Conservation (phyloP, 2,329 filamentous ascomycete genomes). For the Colletotrichum sp. region DNA sequence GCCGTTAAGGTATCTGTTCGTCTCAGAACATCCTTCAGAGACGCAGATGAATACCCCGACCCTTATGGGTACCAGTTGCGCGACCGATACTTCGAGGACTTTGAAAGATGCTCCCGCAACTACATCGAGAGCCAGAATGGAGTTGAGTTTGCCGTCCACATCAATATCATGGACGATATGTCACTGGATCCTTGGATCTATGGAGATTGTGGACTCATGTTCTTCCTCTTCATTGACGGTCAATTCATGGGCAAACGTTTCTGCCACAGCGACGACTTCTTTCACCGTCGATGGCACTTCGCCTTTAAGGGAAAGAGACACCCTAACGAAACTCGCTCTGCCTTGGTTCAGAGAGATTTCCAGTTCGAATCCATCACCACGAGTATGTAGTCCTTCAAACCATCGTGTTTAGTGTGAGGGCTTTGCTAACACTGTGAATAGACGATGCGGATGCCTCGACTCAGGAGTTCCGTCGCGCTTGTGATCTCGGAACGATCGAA, state of each 20-base stretch:
- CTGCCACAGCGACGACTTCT: background rate
- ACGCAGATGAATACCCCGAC: slow-evolving; percentile 8
- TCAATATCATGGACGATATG: slow-evolving; percentile 11
- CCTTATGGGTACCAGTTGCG: background rate
- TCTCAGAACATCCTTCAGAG: background rate
- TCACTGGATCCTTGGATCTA: slow-evolving; percentile 29
- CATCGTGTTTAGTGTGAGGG: background rate
- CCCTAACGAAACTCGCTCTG: background rate
- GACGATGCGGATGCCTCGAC: slow-evolving; percentile 26
- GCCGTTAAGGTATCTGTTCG: background rate
- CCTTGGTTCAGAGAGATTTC: slow-evolving; percentile 22
- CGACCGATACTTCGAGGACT: background rate
- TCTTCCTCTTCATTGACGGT: slow-evolving; percentile 27
- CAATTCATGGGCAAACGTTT: slow-evolving; percentile 14
- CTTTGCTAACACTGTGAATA: background rate
- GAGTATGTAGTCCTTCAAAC: slow-evolving; percentile 20
- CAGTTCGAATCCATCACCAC: slow-evolving; percentile 31
- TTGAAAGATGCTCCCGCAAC: slow-evolving; percentile 12
- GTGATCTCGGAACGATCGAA: slow-evolving; percentile 30
- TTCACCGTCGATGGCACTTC: background rate
- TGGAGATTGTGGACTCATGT: slow-evolving; percentile 22
- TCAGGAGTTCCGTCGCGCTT: slow-evolving; percentile 12
- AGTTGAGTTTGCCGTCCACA: slow-evolving; percentile 26
- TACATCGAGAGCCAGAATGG: slow-evolving; percentile 35
- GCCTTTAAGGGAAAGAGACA: background rate